These are phyloP conservation scores for Aspergillus aculeatus DNA, from an alignment of 2,329 filamentous ascomycete genomes.

Conservation along the genomic window DNA sequence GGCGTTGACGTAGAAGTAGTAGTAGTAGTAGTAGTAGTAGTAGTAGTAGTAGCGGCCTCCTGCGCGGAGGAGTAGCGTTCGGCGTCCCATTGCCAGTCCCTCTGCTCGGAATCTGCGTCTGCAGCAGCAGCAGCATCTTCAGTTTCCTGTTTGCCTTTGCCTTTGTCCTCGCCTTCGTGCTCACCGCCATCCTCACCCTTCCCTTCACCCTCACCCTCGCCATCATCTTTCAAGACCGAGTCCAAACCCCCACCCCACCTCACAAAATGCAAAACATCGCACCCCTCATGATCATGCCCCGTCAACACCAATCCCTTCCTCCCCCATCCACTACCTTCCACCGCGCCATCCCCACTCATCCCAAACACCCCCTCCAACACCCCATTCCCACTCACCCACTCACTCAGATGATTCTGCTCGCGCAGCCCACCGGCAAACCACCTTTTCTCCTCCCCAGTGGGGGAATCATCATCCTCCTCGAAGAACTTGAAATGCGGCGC, in stretches of 20 bases:
- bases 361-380: constrained; percentile 85
- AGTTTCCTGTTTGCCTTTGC: constrained; percentile 17
- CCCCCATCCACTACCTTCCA: constrained; percentile 62
- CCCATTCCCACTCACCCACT: constrained; percentile 64
- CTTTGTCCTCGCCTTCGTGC: constrained; percentile 16
- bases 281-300: constrained; percentile 93
- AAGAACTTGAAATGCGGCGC: constrained; percentile 80
- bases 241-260: constrained; percentile 61
- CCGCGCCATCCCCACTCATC: constrained; percentile 62
- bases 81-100: constrained; percentile 37
- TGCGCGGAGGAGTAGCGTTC: constrained; percentile 26
- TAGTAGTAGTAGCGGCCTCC: not conserved
- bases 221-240: not conserved
- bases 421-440: constrained; percentile 55
- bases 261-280: constrained; percentile 82
- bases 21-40: not conserved
- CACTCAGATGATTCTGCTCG: constrained; percentile 88
- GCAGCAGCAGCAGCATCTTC: not conserved
- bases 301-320: constrained; percentile 78
- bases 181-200: constrained; percentile 4
- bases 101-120: not conserved
- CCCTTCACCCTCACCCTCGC: not conserved
- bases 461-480: constrained; percentile 59
- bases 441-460: constrained; percentile 49
- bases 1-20: constrained; percentile 9